A percentile compares a stretch with the other conserved stretches of the same genome.
Evolutionary conservation across 2,329 filamentous ascomycete species (phyloP).

Genomic region (Fusarium falciforme): DNA sequence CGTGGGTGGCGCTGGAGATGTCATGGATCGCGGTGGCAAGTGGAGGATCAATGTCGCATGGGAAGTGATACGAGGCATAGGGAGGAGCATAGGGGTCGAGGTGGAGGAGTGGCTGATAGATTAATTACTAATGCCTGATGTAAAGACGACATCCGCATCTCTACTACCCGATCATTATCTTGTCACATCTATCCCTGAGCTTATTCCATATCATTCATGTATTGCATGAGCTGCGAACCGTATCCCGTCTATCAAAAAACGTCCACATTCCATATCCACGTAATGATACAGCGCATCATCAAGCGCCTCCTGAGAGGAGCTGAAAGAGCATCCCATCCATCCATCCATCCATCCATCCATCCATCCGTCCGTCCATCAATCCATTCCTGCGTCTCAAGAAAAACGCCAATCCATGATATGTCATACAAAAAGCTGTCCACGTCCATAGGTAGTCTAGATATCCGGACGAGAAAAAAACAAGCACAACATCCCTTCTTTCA

Average conservation of each 20-base stretch:
- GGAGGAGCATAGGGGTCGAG: constrained; percentile 80
- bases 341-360: constrained; percentile 2
- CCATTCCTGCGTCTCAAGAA: constrained; percentile 10
- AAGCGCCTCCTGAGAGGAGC: constrained; percentile 4
- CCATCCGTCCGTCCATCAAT: not conserved
- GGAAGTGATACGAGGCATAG: constrained; percentile 79
- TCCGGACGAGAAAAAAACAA: constrained; percentile 6
- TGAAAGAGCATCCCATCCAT: constrained; percentile 3
- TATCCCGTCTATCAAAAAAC: constrained; percentile 33
- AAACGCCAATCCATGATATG: constrained; percentile 36
- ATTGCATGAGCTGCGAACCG: constrained; percentile 16
- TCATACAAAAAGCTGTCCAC: constrained; percentile 25
- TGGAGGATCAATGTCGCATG: constrained; percentile 85
- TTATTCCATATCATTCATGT: constrained; percentile 26
- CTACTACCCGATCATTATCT: not conserved
- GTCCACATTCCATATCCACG: constrained; percentile 34
- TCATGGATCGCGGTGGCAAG: constrained; percentile 75
- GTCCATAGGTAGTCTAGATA: constrained; percentile 24
- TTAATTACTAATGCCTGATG: constrained; percentile 55
- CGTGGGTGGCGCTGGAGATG: constrained; percentile 71
- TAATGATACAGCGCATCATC: constrained; percentile 36
- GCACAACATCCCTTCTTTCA: not conserved
- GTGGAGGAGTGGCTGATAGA: constrained; percentile 82
- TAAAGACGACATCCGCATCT: not conserved
- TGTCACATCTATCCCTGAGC: not conserved